Percentiles rank a stretch among this genome's conserved stretches.
Evolutionary conservation across 202 grass and related monocot genomes (phyloP).

Genomic region (Schoenoplectus triqueter): DNA sequence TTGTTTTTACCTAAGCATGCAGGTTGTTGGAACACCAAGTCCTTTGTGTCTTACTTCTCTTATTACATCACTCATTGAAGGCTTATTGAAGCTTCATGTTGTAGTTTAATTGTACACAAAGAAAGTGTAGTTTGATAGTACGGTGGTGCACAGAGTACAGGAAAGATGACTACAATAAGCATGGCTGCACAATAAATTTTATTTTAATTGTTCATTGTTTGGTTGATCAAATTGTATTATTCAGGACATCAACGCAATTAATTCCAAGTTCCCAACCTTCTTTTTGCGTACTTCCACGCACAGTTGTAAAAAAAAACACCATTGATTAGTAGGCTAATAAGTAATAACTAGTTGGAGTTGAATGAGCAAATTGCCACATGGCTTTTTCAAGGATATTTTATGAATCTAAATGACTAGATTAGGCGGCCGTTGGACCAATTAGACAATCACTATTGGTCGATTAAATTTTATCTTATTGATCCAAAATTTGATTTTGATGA

Average conservation of each 20-base stretch:
- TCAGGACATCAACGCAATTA: not conserved
- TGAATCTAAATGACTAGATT: too few species aligned
- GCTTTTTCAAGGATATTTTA: too few species aligned
- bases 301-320: too few species aligned
- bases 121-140: conserved; percentile 22
- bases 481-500: too few species aligned
- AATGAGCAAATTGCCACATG: too few species aligned
- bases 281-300: not conserved
- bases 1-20: conserved; percentile 28
- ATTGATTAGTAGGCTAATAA: too few species aligned
- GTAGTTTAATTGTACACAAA: conserved; percentile 36
- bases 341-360: too few species aligned
- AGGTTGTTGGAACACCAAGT: conserved; percentile 42
- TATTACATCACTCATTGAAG: conserved; percentile 39
- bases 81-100: conserved; percentile 34
- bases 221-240: not conserved
- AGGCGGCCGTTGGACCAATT: too few species aligned
- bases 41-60: conserved; percentile 44
- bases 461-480: too few species aligned
- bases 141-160: not conserved
- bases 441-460: too few species aligned
- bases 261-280: not conserved
- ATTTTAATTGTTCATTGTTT: conserved; percentile 10
- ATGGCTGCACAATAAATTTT: not conserved
- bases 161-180: not conserved